A percentile compares a stretch with the other conserved stretches of the same genome.
Evolutionary conservation across 2,329 filamentous ascomycete species (phyloP).

Genomic region (Botrytis sinoallii): DNA sequence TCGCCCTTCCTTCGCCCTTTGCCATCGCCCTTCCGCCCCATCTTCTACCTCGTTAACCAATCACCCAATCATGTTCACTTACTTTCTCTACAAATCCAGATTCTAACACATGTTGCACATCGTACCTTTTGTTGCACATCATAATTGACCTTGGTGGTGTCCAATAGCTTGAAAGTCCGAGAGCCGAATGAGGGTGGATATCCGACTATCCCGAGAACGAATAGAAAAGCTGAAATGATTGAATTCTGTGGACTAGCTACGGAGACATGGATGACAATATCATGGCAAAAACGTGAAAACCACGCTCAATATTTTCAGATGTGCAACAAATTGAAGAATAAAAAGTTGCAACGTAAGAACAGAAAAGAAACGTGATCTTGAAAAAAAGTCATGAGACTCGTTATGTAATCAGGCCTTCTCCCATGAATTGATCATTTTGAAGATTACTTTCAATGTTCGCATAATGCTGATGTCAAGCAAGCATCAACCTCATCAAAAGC

Average conservation of each 20-base stretch:
- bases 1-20: not conserved
- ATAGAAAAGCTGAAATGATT: not conserved
- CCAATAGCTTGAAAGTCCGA: not conserved
- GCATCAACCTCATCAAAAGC: not conserved
- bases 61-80: not conserved
- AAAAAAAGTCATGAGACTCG: not conserved
- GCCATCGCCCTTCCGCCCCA: not conserved
- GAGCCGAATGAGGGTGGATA: not conserved
- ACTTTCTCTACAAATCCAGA: not conserved
- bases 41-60: too few relatives aligned
- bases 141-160: too few relatives aligned
- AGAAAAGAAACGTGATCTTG: not conserved
- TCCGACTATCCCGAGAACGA: not conserved
- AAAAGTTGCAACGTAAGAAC: not conserved
- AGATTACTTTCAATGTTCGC: not conserved
- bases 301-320: conserved; percentile 16
- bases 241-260: not conserved
- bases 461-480: not conserved
- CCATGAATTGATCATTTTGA: not conserved
- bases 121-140: conserved; percentile 19
- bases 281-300: conserved; percentile 22
- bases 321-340: conserved; percentile 11
- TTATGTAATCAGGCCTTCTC: conserved; percentile 2
- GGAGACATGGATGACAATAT: not conserved
- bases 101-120: conserved; percentile 11